phyloP scores from a whole-genome alignment of 306 rosid genomes.

The Rubus idaeus region DNA sequence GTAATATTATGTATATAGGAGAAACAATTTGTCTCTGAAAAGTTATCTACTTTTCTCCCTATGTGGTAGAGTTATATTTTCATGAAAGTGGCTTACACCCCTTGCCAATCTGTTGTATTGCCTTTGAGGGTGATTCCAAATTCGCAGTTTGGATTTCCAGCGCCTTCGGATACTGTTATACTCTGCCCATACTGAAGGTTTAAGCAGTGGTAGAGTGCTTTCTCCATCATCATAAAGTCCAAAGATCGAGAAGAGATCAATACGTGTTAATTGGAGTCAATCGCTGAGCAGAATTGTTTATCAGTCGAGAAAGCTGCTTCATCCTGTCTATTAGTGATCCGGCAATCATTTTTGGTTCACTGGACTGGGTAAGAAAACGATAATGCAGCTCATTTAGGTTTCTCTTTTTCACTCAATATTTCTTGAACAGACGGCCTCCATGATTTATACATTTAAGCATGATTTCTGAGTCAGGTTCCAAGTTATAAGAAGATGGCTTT shows the following conservation, averaged over 20 bases:
- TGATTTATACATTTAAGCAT: background rate
- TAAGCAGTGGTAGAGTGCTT: background rate
- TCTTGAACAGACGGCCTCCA: background rate
- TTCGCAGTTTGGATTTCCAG: background rate
- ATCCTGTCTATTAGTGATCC: background rate
- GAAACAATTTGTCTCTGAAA: background rate
- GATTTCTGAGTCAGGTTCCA: background rate
- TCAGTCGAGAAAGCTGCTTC: background rate
- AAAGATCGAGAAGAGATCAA: background rate
- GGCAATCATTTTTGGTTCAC: background rate
- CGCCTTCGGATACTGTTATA: background rate
- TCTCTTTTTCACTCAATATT: background rate
- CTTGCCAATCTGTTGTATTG: background rate
- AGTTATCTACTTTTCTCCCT: background rate
- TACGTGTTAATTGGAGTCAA: background rate
- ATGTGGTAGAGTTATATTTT: background rate
- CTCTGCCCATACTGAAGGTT: background rate
- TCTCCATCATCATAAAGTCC: background rate
- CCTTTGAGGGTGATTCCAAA: slow-evolving; percentile 11
- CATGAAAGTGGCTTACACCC: slow-evolving; percentile 15
- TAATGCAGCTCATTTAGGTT: background rate
- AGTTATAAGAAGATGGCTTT: background rate
- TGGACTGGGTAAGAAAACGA: background rate
- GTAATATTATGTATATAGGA: background rate
- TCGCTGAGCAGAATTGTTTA: background rate